phyloP scores from a whole-genome alignment of 495 filamentous ascomycete species.

The Hyaloscypha finlandica region DNA sequence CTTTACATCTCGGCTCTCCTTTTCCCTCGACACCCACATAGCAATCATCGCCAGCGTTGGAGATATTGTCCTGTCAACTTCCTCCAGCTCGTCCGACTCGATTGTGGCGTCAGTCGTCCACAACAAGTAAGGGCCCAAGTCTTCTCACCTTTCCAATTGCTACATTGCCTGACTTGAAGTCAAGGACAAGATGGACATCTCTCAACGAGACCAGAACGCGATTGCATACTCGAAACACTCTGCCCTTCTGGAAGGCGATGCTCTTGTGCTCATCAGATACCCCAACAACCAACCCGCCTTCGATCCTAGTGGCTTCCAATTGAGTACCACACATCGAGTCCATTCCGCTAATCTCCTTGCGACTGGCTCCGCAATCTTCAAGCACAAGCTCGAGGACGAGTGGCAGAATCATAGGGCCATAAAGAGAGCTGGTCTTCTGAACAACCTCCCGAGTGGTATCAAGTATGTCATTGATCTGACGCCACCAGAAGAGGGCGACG shows the following conservation, averaged over 20 bases:
- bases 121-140: background rate
- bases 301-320: conserved; percentile 33
- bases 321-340: conserved; percentile 33
- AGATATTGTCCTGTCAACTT: background rate
- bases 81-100: background rate
- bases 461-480: conserved; percentile 56
- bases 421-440: background rate
- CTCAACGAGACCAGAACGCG: conserved; percentile 8
- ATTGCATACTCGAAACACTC: conserved; percentile 13
- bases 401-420: background rate
- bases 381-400: conserved; percentile 35
- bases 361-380: conserved; percentile 44
- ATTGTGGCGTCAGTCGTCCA: background rate
- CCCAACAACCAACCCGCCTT: conserved; percentile 10
- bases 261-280: conserved; percentile 50
- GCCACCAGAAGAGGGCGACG: conserved; percentile 51
- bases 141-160: background rate
- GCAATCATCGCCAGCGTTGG: no score
- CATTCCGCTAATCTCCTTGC: conserved; percentile 43
- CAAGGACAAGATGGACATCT: background rate
- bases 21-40: no score
- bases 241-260: conserved; percentile 42
- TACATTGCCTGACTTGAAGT: background rate
- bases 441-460: conserved; percentile 38
- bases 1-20: no score